Percentiles rank a stretch among this genome's conserved stretches.
Conservation (phyloP, 768 basidiomycete genomes). For the Leucocoprinus sp. region DNA sequence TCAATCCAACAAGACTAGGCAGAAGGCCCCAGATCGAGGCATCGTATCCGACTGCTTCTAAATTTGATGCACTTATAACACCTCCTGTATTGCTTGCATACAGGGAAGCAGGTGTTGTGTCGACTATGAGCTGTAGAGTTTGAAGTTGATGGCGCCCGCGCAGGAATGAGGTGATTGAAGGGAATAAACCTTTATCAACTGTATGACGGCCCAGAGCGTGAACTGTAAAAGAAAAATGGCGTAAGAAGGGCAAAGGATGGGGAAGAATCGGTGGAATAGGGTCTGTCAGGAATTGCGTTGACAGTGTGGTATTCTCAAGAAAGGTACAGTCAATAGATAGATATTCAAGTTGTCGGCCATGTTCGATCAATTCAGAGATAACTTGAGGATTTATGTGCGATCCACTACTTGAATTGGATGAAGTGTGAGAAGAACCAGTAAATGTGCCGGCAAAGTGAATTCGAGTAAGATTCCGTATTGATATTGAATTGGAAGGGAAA, state of each 20-base stretch:
- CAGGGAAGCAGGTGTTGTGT: conserved; percentile 40
- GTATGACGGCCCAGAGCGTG: conserved; percentile 33
- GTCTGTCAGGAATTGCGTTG: conserved; percentile 31
- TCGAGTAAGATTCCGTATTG: conserved; percentile 55
- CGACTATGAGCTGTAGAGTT: conserved; percentile 45
- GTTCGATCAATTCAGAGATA: conserved; percentile 49
- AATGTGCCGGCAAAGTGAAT: conserved; percentile 56
- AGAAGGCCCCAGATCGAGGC: conserved; percentile 67
- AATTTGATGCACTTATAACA: conserved; percentile 52
- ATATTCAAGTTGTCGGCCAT: conserved; percentile 58
- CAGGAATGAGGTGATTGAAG: conserved; percentile 59
- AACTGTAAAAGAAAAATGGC: conserved; percentile 53
- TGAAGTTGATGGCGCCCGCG: conserved; percentile 43
- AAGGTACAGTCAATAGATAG: conserved; percentile 44
- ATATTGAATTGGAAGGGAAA: conserved; percentile 45
- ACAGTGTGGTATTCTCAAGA: conserved; percentile 43
- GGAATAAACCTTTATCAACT: conserved; percentile 56
- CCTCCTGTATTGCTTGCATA: conserved; percentile 49
- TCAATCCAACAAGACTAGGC: conserved; percentile 44
- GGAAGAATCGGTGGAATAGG: conserved; percentile 9
- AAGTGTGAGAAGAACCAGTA: conserved; percentile 19
- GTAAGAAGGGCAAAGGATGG: conserved; percentile 40
- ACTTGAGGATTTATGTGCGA: conserved; percentile 28
- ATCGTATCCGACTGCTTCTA: conserved; percentile 54
- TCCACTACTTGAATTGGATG: conserved; percentile 20